Evolutionary conservation across 2,329 filamentous ascomycete species (phyloP), one percentile per base, ranked within the genome.

Genomic region (Sarocladiaceae sp.): DNA sequence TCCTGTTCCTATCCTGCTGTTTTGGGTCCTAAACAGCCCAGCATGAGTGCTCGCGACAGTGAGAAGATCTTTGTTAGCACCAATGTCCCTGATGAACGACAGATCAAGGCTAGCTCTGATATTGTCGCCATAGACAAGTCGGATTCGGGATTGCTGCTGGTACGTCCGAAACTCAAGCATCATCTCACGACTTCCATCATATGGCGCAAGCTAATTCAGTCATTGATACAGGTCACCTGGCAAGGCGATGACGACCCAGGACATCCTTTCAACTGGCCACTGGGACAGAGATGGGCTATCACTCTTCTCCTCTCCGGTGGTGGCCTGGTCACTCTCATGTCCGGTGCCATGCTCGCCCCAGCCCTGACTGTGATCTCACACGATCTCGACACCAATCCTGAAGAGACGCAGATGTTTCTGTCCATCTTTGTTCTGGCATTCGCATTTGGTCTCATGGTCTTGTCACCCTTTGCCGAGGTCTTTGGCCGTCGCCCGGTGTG

Each of bases 261-360:
- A 8, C 84, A 88, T 57, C 85, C 87, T 0, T 74, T 78, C 54
- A 86, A 87, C 60, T 89, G 86, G 85, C 66, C 78, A 2, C 23
- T 44, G 7, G 12, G 10, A 6, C 56, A 54, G 18, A 62, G 61
- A 49, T 50, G 59, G 26, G 35, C 53, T 2, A 63, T 64, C 33
- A 63, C 57, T 4, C 31, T 71, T 18, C 54, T 71, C 23, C 60
- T 62, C 36, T 70, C 68, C 0, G 55, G 63, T 2, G 62, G 65
- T 8, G 60, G 67, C 18, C 62, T 71, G 4, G 63, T 70, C 6
- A 69, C 67, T 0, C 55, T 66, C 17, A 66, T 71, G 62, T 64
- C 67, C 0, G 65, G 67, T 1, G 65, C 63, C 47, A 70, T 71
- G 56, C 64, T 69, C n/a, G 66, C 67, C 0, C 59, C 69, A 0